These are phyloP conservation scores for Breynia disticha DNA, from an alignment of 441 rosid genomes.

Conservation along the genomic window DNA sequence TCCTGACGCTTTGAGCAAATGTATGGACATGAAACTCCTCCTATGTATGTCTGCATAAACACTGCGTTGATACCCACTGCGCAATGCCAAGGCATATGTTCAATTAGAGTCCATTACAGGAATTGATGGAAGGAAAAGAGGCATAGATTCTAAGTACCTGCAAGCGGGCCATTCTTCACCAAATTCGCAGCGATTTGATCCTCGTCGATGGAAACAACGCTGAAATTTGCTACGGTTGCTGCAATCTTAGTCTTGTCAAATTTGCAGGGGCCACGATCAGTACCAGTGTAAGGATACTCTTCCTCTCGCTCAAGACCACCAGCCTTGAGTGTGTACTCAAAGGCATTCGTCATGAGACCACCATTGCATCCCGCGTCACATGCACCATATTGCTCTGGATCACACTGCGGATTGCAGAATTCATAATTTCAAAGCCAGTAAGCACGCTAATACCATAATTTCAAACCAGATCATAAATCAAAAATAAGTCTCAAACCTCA, in stretches of 20 bases:
- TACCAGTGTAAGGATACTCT: slow-evolving; percentile 84
- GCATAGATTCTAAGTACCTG: slow-evolving; percentile 28
- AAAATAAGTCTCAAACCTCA: slow-evolving; percentile 42
- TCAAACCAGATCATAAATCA: neutral
- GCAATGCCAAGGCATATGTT: neutral
- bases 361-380: slow-evolving; percentile 95
- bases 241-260: slow-evolving; percentile 68
- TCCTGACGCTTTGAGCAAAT: slow-evolving; percentile 72
- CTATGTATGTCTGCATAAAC: slow-evolving; percentile 88
- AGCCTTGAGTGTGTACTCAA: slow-evolving; percentile 69
- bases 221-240: slow-evolving; percentile 75
- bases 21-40: slow-evolving; percentile 92
- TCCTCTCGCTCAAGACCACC: slow-evolving; percentile 85
- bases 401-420: slow-evolving; percentile 64
- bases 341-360: slow-evolving; percentile 85
- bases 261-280: slow-evolving; percentile 54
- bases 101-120: neutral
- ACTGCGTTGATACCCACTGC: slow-evolving; percentile 78
- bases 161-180: slow-evolving; percentile 77
- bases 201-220: slow-evolving; percentile 74
- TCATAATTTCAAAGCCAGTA: neutral
- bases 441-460: too few relatives aligned
- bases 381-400: slow-evolving; percentile 64
- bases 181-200: slow-evolving; percentile 90
- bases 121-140: neutral